These are phyloP conservation scores for Fusarium sp. DNA, from an alignment of 2,329 filamentous ascomycete species.

Conservation along the genomic window DNA sequence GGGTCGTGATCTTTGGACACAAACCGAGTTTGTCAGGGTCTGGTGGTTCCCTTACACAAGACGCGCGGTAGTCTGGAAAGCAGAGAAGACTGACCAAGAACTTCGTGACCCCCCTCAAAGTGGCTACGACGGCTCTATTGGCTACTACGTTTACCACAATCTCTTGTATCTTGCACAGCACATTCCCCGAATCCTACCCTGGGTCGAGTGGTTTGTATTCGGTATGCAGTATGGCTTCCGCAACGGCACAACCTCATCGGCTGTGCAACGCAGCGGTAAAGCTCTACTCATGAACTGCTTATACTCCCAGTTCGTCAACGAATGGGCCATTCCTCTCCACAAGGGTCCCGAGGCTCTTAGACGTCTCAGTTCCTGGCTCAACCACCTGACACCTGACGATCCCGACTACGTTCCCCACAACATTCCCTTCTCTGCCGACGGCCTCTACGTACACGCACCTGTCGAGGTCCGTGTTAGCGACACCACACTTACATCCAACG, in stretches of 20 bases:
- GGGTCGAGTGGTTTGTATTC: constrained; percentile 96
- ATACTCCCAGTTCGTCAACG: constrained; percentile 98
- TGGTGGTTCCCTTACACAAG: constrained; percentile 98
- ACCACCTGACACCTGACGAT: constrained; percentile 70
- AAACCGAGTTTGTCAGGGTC: constrained; percentile 88
- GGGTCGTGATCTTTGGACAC: constrained; percentile 80
- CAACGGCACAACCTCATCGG: constrained; percentile 74
- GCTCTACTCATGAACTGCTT: constrained; percentile 96
- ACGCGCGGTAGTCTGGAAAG: constrained; percentile 88
- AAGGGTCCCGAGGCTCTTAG: constrained; percentile 88
- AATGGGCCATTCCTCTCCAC: constrained; percentile 91
- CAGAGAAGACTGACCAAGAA: constrained; percentile 77
- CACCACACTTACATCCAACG: constrained; percentile 59
- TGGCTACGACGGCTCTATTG: constrained; percentile 85
- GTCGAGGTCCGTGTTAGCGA: constrained; percentile 90
- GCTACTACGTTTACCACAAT: constrained; percentile 92
- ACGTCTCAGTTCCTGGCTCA: constrained; percentile 88
- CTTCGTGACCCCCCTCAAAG: constrained; percentile 69
- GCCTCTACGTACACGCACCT: constrained; percentile 87
- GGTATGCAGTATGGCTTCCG: constrained; percentile 96
- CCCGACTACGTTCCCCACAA: constrained; percentile 70
- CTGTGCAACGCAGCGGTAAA: constrained; percentile 80
- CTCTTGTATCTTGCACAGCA: constrained; percentile 84
- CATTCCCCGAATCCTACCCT: constrained; percentile 82
- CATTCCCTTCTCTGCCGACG: constrained; percentile 84